Evolutionary conservation across 345 rosid species (phyloP), one percentile per base, ranked within the genome.

Genomic region (Syzygium jambos): DNA sequence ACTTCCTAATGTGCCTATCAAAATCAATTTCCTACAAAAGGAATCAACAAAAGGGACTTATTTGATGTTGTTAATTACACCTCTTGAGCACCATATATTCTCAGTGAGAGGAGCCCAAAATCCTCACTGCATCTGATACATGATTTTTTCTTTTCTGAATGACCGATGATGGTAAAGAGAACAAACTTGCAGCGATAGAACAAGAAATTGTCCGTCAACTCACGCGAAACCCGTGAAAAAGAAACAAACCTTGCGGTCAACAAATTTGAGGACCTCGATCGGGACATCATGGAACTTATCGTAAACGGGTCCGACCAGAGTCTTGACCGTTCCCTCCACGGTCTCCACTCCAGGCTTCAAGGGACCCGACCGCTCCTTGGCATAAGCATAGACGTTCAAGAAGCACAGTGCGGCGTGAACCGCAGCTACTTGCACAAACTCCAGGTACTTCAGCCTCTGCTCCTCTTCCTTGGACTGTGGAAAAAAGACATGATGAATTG

Each of bases 341-440:
- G 96, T 92, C 89, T 96, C 98, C 86, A 98, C 96, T 30, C 98
- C 95, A 6, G 96, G 89, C 88, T 95, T 96, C 92, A 96, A 89
- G 5, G 96, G 98, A 38, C 99, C 98, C 2, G 96, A 90, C 91
- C 90, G 93, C 38, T 94, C 97, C 93, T 98, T 98, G 15, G 97
- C 97, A 89, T 92, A 91, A 13, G 88, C 89, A 86, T 98, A 98
- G 38, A 98, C 91, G 51, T 91, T 88, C 84, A 92, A 51, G 87
- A 95, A 93, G 51, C 95, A 90, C 92, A 94, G 80, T 59, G 90
- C 86, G 0, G 95, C 95, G 87, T 95, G 93, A 23, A 95, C 84
- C 25, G 93, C 91, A 13, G 95, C 96, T 78, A 93, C 96, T 92
- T 98, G 99, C 87, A 95, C 97, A 57, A 94, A 95, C 89, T 93